These are phyloP conservation scores for Spathaspora sp. DNA, from an alignment of 1,139 yeast genomes.

Conservation along the genomic window DNA sequence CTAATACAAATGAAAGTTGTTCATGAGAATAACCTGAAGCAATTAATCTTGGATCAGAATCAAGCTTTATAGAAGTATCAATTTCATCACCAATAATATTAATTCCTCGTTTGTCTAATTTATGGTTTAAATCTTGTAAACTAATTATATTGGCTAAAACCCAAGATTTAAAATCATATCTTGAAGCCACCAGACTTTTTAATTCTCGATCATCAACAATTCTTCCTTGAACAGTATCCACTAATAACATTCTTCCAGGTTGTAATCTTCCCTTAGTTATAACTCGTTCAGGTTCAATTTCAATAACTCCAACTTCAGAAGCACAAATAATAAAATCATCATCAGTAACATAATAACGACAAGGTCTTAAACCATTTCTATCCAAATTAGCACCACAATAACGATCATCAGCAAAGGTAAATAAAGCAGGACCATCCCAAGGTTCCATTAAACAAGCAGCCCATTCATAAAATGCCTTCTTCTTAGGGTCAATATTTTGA, in stretches of 20 bases:
- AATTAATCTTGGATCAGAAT: conserved; percentile 76
- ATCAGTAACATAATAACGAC: conserved; percentile 93
- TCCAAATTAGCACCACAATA: conserved; percentile 98
- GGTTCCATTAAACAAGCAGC: conserved; percentile 99
- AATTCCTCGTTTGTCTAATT: conserved; percentile 53
- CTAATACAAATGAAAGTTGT: conserved; percentile 78
- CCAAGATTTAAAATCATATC: conserved; percentile 95
- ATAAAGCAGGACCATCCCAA: conserved; percentile 99
- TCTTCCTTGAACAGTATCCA: conserved; percentile 89
- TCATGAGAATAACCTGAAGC: conserved; percentile 94
- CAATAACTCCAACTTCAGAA: conserved; percentile 96
- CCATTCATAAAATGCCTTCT: conserved; percentile 97
- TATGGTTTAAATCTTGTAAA: conserved; percentile 68
- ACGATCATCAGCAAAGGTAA: conserved; percentile 95
- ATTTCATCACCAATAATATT: conserved; percentile 26
- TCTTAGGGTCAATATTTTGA: conserved; percentile 79
- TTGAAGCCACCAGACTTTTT: conserved; percentile 75
- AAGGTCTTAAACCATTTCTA: conserved; percentile 96
- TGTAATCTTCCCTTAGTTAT: conserved; percentile 90
- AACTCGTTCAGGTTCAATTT: conserved; percentile 78
- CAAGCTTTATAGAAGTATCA: conserved; percentile 44
- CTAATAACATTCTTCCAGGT: conserved; percentile 95
- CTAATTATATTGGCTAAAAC: conserved; percentile 80
- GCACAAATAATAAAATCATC: conserved; percentile 98
- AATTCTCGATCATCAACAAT: conserved; percentile 92